These are phyloP conservation scores for Malassezia vespertilionis DNA, from an alignment of 1,284 basidiomycete species.

Conservation along the genomic window DNA sequence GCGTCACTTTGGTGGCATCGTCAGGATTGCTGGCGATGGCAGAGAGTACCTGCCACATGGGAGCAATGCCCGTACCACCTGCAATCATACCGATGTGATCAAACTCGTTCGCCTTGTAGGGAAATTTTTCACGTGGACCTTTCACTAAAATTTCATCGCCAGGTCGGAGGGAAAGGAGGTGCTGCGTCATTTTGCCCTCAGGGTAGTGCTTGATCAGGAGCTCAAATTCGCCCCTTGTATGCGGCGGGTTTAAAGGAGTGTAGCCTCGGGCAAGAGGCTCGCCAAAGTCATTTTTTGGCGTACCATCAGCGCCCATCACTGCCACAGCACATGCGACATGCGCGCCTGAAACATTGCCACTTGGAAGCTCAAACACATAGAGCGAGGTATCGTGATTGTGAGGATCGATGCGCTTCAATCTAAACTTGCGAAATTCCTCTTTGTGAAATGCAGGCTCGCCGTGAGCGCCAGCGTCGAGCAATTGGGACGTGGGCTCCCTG, in stretches of 20 bases:
- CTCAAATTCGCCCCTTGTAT: constrained; percentile 37
- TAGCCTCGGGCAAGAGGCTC: constrained; percentile 69
- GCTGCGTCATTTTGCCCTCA: constrained; percentile 47
- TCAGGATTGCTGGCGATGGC: constrained; percentile 51
- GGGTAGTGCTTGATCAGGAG: constrained; percentile 67
- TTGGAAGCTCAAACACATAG: constrained; percentile 64
- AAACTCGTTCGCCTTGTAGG: constrained; percentile 45
- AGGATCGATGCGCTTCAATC: constrained; percentile 67
- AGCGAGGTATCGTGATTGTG: constrained; percentile 86
- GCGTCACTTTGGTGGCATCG: constrained; percentile 90
- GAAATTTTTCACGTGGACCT: constrained; percentile 50
- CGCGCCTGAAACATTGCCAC: constrained; percentile 65
- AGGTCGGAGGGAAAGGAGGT: constrained; percentile 54
- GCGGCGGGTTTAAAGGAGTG: constrained; percentile 43
- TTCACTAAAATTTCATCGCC: constrained; percentile 79
- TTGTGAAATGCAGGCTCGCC: too few species aligned
- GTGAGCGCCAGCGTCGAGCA: too few species aligned
- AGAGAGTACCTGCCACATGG: constrained; percentile 48
- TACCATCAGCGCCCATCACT: constrained; percentile 50
- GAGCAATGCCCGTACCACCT: constrained; percentile 66
- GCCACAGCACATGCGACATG: constrained; percentile 57
- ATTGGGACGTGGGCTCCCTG: too few species aligned
- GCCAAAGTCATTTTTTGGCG: constrained; percentile 60
- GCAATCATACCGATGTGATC: constrained; percentile 77
- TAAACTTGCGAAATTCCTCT: constrained; percentile 67